Base-by-base conservation (phyloP, 1,139 yeast species). In the Nakaseomyces kungkrabaensis region DNA sequence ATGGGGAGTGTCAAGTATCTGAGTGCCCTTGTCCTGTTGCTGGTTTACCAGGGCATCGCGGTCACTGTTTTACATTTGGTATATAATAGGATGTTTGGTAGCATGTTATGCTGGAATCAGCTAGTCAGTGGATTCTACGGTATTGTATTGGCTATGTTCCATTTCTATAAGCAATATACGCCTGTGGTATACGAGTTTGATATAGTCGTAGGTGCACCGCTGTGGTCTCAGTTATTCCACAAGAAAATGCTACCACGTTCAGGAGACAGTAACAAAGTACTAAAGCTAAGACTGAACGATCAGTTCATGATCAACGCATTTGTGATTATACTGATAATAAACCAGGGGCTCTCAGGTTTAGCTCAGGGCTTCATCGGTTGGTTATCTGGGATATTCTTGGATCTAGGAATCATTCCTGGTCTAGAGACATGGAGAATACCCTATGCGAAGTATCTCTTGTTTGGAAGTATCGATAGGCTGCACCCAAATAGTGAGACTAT, bases 91-190 rank as follows among this genome's bases (percentile, higher is more conserved):
- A 32, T 55, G 17, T 24, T 34, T 13, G 17, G 37, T 9, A 13
- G 11, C 13, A 4, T 43, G 3, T 45, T 48, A 3, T 25, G 55
- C 32, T 62, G 65, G 65, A 59, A 63, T 32, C 51, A 59, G 10
- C 56, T 60, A 17, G 57, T 65, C 3, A 56, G 57, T 10, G 68
- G 68, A 4, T 49, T 62, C 8, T 46, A 64, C 10, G 65, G 67
- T 5, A 47, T 62, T 5, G 47, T 60, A 1, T 26, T 65, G 45
- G 55, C 61, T 4, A 48, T 65, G 48, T 59, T 59, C 37, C 68
- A 65, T 52, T 65, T 63, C 41, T 63, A 61, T 52, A 63, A 63
- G 50, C 62, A 65, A 43, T 62, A 62, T 45, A 63, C 67, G 10
- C 68, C 68, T 3, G 59, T 58, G 34, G 53, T 64, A 8, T 65